Evolutionary conservation across 805 yeast species (phyloP).

Genomic region (Starmerella cellae): DNA sequence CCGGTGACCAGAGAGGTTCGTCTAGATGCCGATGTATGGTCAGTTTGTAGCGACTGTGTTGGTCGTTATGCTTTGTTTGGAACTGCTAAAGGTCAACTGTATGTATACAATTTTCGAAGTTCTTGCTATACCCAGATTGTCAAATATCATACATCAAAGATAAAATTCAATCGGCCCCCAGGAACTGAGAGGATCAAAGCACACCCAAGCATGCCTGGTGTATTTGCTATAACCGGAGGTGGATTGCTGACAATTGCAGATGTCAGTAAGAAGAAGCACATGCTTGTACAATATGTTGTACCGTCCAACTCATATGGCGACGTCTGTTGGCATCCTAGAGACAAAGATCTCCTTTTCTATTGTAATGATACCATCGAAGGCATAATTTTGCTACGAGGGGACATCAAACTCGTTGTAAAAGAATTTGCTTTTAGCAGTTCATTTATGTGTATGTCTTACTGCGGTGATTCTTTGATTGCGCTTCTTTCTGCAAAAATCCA

Average conservation of each 20-base stretch:
- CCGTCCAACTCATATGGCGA: slow-evolving; percentile 2
- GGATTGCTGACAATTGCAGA: not conserved
- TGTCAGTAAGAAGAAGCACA: not conserved
- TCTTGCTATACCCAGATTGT: not conserved
- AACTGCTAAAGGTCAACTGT: not conserved
- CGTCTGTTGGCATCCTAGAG: slow-evolving; percentile 9
- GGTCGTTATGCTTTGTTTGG: not conserved
- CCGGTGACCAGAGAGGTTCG: not conserved
- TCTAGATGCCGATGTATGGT: not conserved
- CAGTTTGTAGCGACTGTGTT: not conserved
- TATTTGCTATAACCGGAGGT: slow-evolving; percentile 1
- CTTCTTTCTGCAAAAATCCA: slow-evolving; percentile 4
- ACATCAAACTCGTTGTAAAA: too few relatives aligned
- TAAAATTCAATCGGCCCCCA: not conserved
- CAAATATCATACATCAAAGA: not conserved
- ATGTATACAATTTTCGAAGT: not conserved
- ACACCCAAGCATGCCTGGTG: not conserved
- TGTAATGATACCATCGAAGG: not conserved
- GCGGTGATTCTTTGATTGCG: not conserved
- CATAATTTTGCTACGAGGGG: not conserved
- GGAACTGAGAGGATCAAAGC: slow-evolving; percentile 1
- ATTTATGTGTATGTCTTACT: slow-evolving; percentile 1
- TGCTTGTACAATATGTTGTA: not conserved
- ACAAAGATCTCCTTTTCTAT: not conserved
- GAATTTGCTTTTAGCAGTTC: not conserved